A percentile compares a stretch with the other conserved stretches of the same genome.
Conservation (phyloP, 495 filamentous ascomycete genomes). For the Hyaloscypha finlandica region DNA sequence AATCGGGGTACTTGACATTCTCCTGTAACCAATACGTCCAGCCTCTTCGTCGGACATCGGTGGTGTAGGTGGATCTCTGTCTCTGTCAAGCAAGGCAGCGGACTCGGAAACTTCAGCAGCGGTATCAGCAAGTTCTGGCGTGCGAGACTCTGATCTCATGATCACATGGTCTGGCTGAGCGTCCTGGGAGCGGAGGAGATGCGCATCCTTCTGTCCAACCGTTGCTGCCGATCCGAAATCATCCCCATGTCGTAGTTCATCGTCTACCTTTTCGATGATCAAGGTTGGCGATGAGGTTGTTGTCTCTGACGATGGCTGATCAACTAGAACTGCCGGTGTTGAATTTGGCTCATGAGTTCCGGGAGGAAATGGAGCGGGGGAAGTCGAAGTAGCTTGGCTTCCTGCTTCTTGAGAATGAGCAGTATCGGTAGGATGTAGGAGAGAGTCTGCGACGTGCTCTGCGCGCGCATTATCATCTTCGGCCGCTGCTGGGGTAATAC, state of each 20-base stretch:
- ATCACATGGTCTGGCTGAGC: conserved; percentile 16
- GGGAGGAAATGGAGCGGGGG: not conserved
- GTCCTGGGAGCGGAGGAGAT: conserved; percentile 8
- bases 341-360: not conserved
- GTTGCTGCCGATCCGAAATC: conserved; percentile 15
- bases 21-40: conserved; percentile 34
- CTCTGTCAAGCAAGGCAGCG: conserved; percentile 14
- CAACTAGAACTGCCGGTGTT: not conserved
- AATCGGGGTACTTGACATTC: conserved; percentile 38
- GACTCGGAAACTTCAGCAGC: conserved; percentile 41
- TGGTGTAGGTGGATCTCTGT: conserved; percentile 31
- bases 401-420: not conserved
- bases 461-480: not conserved
- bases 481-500: not conserved
- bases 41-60: conserved; percentile 35
- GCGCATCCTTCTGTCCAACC: conserved; percentile 12
- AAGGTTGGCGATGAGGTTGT: conserved; percentile 8
- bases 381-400: not conserved
- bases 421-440: not conserved
- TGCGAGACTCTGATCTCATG: conserved; percentile 8
- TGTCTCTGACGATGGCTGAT: not conserved
- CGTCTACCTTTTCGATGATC: conserved; percentile 18
- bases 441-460: not conserved
- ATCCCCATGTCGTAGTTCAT: conserved; percentile 7
- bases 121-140: conserved; percentile 25